Base-by-base conservation (phyloP, 2,329 filamentous ascomycete genomes). In the Monilinia fructicola region DNA sequence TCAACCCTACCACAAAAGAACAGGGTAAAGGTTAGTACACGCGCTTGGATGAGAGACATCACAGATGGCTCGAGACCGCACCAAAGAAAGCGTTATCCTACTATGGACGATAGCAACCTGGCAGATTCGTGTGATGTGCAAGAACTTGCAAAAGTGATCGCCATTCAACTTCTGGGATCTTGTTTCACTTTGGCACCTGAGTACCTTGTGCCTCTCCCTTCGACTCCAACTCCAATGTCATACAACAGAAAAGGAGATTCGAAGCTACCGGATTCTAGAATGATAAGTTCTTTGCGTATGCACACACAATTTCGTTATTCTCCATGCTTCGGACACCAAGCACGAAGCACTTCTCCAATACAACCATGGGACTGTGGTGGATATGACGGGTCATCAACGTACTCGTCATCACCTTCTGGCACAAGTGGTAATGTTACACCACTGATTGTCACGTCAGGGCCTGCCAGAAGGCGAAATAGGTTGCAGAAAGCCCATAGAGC, bases 241-340 rank as follows among this genome's bases (percentile, higher is more conserved):
- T 65, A 59, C 12, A 65, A 65, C 31, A 35, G 63, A 38, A 65
- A 65, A 38, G 63, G 54, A 50, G 40, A 48, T n/a, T 52, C 44
- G 5, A 59, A 59, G 42, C 16, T 70, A 12, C 71, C 70, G 10
- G 70, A 74, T 66, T 64, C 74, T 26, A 53, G 71, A 31, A 71
- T 76, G 69, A 76, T 76, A 28, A 76, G 74, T 62, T 76, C 74
- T 10, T 67, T 76, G 50, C 69, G 73, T 58, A 73, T 76, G 73
- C 74, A 76, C 67, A 73, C 73, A 2, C 69, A 75, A 42, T 76
- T 73, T 64, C 71, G 71, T 54, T 76, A 74, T 67, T 73, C 74
- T 3, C 74, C 75, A n/a, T 69, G 69, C 40, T 76, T 75, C 62
- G 74, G 75, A 4, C 72, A 76, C 53, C 70, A 76, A 68, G 69